Percentiles rank a stretch among this genome's conserved stretches.
phyloP scores from a whole-genome alignment of 352 stramenopile genomes.

The Peronospora farinosa region DNA sequence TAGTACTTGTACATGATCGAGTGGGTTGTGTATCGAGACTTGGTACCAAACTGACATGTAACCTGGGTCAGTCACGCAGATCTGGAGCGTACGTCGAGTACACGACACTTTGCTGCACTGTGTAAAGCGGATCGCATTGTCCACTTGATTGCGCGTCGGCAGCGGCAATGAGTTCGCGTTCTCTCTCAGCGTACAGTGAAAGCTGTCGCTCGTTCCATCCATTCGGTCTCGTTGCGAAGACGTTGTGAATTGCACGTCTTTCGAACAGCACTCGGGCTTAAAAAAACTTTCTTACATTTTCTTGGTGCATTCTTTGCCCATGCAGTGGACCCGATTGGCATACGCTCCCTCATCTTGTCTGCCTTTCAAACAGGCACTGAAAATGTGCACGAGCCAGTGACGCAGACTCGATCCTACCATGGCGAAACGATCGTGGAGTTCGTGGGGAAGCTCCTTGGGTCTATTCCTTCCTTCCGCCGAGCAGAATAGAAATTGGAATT shows the following conservation, averaged over 20 bases:
- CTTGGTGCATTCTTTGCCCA: neutral
- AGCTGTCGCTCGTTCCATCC: slow-evolving; percentile 6
- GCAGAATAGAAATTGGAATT: slow-evolving; percentile 2
- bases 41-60: neutral
- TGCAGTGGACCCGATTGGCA: neutral
- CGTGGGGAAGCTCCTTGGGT: neutral
- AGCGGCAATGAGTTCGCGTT: slow-evolving; percentile 9
- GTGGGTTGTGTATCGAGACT: neutral
- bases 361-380: slow-evolving; percentile 10
- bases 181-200: slow-evolving; percentile 11
- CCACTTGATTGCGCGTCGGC: neutral
- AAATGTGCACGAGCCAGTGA: slow-evolving; percentile 6
- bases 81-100: slow-evolving; percentile 19
- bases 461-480: neutral
- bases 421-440: neutral
- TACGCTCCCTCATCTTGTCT: slow-evolving; percentile 8
- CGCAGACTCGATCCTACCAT: neutral
- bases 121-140: slow-evolving; percentile 6
- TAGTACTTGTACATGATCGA: neutral
- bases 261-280: slow-evolving; percentile 9
- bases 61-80: slow-evolving; percentile 5
- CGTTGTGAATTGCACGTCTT: slow-evolving; percentile 19
- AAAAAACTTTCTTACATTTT: slow-evolving; percentile 11
- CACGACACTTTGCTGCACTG: neutral
- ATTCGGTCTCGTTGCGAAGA: slow-evolving; percentile 6